Evolutionary conservation across 2,329 filamentous ascomycete genomes (phyloP).

Genomic region (Arachnopeziza araneosa): DNA sequence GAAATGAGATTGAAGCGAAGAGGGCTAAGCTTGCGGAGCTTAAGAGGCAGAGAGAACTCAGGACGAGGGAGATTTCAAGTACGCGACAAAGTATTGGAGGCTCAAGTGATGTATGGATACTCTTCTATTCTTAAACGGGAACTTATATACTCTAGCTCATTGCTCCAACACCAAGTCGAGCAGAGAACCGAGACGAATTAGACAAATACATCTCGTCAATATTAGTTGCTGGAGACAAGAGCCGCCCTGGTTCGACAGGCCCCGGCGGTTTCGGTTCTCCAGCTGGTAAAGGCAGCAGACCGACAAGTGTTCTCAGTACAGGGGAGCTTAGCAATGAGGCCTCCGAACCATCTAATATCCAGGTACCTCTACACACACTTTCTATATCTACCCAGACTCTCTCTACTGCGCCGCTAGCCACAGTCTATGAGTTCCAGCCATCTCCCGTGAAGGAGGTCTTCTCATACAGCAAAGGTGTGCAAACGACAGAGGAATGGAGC

Average conservation of each 20-base stretch:
- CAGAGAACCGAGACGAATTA: constrained; percentile 67
- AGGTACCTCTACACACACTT: constrained; percentile 14
- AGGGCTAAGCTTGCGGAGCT: constrained; percentile 95
- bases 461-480: constrained; percentile 95
- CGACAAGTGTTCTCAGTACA: constrained; percentile 79
- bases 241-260: constrained; percentile 62
- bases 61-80: constrained; percentile 68
- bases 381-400: constrained; percentile 56
- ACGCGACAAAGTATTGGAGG: constrained; percentile 64
- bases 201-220: constrained; percentile 81
- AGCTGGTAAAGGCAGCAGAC: constrained; percentile 65
- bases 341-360: constrained; percentile 48
- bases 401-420: constrained; percentile 66
- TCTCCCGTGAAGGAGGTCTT: constrained; percentile 77
- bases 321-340: constrained; percentile 74
- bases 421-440: constrained; percentile 75
- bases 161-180: constrained; percentile 64
- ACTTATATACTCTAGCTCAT: constrained; percentile 47
- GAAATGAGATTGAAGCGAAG: constrained; percentile 95
- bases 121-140: constrained; percentile 20
- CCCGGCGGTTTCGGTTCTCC: constrained; percentile 61
- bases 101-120: constrained; percentile 58
- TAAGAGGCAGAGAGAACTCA: constrained; percentile 82
- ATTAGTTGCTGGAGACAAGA: constrained; percentile 64
- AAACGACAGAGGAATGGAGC: constrained; percentile 74